Percentiles rank a stretch among this genome's conserved stretches.
These are phyloP conservation scores for Pholiota microspora DNA, from an alignment of 768 basidiomycete genomes.

Conservation along the genomic window DNA sequence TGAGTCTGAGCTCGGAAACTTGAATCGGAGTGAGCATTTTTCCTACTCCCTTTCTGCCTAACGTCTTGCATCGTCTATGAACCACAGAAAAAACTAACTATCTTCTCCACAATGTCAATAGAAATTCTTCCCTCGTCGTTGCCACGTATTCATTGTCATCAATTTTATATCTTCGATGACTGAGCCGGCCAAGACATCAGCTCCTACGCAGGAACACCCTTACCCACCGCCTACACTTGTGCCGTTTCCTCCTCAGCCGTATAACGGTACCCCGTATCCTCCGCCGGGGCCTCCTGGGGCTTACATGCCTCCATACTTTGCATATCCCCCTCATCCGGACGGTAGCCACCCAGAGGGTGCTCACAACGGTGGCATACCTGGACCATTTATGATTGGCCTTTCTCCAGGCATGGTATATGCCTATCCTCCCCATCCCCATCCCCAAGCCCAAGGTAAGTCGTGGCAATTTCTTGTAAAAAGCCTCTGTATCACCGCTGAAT, in stretches of 20 bases:
- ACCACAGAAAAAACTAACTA: slow-evolving; percentile 9
- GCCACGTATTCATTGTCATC: not conserved
- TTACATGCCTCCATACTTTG: slow-evolving; percentile 39
- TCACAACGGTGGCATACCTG: slow-evolving; percentile 31
- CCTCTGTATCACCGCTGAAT: slow-evolving; percentile 13
- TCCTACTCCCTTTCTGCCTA: slow-evolving; percentile 21
- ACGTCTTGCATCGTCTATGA: slow-evolving; percentile 9
- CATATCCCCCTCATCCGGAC: slow-evolving; percentile 41
- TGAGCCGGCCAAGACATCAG: slow-evolving; percentile 29
- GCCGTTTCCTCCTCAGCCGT: slow-evolving; percentile 30
- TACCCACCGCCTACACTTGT: slow-evolving; percentile 32
- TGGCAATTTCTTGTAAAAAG: slow-evolving; percentile 9
- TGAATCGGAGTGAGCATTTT: slow-evolving; percentile 47
- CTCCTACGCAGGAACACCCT: slow-evolving; percentile 29
- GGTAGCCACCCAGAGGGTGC: slow-evolving; percentile 32
- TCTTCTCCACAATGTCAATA: not conserved
- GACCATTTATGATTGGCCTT: slow-evolving; percentile 38
- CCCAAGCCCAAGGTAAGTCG: slow-evolving; percentile 37
- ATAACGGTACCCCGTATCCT: slow-evolving; percentile 29
- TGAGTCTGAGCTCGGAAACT: slow-evolving; percentile 46
- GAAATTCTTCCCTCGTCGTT: not conserved
- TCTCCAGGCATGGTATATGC: slow-evolving; percentile 45
- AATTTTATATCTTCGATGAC: slow-evolving; percentile 22
- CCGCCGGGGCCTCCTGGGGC: slow-evolving; percentile 32
- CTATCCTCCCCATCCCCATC: slow-evolving; percentile 33